A percentile compares a stretch with the other conserved stretches of the same genome.
phyloP scores from a whole-genome alignment of 2,329 filamentous ascomycete species.

The Penicillium rolfsii region DNA sequence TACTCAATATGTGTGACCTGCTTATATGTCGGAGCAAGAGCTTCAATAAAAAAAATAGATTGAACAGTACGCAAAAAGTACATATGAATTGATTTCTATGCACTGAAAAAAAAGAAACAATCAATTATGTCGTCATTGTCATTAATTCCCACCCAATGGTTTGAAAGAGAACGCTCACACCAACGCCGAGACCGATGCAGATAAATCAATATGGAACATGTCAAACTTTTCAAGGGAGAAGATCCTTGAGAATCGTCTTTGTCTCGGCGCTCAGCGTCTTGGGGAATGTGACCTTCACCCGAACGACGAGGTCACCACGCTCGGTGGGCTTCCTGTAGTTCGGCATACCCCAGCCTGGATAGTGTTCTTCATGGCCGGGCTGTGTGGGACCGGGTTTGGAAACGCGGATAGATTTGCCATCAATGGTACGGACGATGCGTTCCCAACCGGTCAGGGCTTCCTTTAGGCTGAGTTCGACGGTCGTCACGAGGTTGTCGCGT shows the following conservation, averaged over 20 bases:
- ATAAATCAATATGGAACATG: constrained; percentile 17
- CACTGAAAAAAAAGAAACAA: neutral
- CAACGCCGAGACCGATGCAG: constrained; percentile 31
- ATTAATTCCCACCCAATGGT: constrained; percentile 21
- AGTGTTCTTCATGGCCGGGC: constrained; percentile 78
- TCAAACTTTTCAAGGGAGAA: constrained; percentile 58
- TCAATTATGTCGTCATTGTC: constrained; percentile 19
- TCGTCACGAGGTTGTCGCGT: constrained; percentile 81
- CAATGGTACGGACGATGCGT: constrained; percentile 88
- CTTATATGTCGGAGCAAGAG: too few relatives aligned
- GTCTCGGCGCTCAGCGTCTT: constrained; percentile 73
- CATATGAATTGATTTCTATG: neutral
- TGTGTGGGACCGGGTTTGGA: constrained; percentile 82
- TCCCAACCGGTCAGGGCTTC: constrained; percentile 95
- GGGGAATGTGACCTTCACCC: constrained; percentile 92
- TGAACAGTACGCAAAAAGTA: neutral
- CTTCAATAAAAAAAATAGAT: neutral
- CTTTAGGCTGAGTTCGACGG: constrained; percentile 81
- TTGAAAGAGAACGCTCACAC: constrained; percentile 20
- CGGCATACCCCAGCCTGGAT: constrained; percentile 89
- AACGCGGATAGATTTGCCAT: constrained; percentile 80
- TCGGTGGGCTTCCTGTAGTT: constrained; percentile 84
- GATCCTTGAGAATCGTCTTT: constrained; percentile 78
- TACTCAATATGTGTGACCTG: too few relatives aligned
- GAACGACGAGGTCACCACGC: constrained; percentile 84